Evolutionary conservation across 129 eudicot genomes (phyloP).

Genomic region (Glebionis coronaria): DNA sequence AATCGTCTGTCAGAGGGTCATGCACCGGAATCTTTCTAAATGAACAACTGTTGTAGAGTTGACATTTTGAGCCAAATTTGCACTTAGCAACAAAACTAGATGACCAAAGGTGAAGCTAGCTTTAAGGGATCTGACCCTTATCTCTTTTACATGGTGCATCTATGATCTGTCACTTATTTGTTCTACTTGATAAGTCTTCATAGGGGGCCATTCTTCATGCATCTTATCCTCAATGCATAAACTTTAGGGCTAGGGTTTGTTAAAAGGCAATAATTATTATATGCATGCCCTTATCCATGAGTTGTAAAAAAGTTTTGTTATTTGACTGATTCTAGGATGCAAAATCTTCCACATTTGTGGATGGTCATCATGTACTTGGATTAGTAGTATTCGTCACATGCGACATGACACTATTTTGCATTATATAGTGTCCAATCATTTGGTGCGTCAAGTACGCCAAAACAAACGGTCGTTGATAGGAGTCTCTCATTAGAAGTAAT

Average conservation of each 20-base stretch:
- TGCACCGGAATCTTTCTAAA: slow-evolving; percentile 17
- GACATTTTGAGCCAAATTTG: slow-evolving; percentile 28
- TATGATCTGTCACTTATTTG: slow-evolving; percentile 23
- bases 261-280: slow-evolving; percentile 8
- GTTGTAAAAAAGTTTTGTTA: neutral
- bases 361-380: slow-evolving; percentile 13
- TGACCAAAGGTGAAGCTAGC: neutral
- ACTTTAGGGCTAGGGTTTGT: slow-evolving; percentile 29
- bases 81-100: slow-evolving; percentile 26
- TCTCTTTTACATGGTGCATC: slow-evolving; percentile 34
- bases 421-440: slow-evolving; percentile 13
- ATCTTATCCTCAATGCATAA: slow-evolving; percentile 24
- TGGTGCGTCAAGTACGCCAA: too few relatives aligned
- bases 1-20: slow-evolving; percentile 12
- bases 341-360: slow-evolving; percentile 31
- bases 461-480: too few relatives aligned
- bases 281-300: slow-evolving; percentile 25
- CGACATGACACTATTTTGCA: slow-evolving; percentile 3
- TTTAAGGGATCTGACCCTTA: slow-evolving; percentile 11
- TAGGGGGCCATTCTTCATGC: slow-evolving; percentile 12
- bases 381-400: slow-evolving; percentile 1
- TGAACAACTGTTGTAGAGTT: slow-evolving; percentile 30
- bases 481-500: too few relatives aligned
- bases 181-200: slow-evolving; percentile 22
- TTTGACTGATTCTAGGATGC: slow-evolving; percentile 16